Conservation (phyloP, 331 rosid genomes). For the Acacia concinna region DNA sequence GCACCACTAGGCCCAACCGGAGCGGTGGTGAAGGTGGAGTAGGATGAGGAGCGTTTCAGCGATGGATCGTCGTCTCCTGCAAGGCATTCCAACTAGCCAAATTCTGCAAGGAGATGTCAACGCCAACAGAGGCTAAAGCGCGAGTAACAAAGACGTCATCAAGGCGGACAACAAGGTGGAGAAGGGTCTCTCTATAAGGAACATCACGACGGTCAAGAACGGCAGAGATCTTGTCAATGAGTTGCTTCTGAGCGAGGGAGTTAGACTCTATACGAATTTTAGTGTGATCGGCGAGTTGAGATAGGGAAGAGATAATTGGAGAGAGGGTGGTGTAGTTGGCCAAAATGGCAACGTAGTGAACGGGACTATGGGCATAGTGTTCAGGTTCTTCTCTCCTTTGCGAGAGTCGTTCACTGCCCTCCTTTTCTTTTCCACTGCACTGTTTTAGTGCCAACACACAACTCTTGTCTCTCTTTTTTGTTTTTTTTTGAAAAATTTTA, state of each 20-base stretch:
- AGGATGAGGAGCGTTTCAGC: constrained; percentile 63
- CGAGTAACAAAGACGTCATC: constrained; percentile 53
- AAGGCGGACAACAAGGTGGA: constrained; percentile 81
- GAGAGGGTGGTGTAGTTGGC: constrained; percentile 61
- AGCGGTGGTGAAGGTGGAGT: constrained; percentile 74
- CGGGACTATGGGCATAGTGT: constrained; percentile 70
- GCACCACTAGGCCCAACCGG: constrained; percentile 96
- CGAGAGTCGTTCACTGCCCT: no score
- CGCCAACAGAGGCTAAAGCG: constrained; percentile 64
- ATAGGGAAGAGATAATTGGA: constrained; percentile 57
- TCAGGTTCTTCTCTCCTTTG: no score
- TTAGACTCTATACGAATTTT: constrained; percentile 69
- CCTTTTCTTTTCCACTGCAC: no score
- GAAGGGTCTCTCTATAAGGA: constrained; percentile 74
- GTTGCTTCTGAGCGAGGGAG: constrained; percentile 76
- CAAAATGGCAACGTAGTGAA: constrained; percentile 69
- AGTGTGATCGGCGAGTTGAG: constrained; percentile 66
- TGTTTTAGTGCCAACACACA: no score
- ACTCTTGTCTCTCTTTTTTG: no score
- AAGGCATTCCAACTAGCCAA: constrained; percentile 84
- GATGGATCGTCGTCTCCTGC: constrained; percentile 88
- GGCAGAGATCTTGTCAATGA: constrained; percentile 64
- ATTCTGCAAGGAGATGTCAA: constrained; percentile 80
- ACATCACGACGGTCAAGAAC: constrained; percentile 84
- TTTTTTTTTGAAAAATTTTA: no score